A percentile compares a stretch with the other conserved stretches of the same genome.
These are phyloP conservation scores for Manihot esculenta DNA, from an alignment of 441 rosid genomes.

Conservation along the genomic window DNA sequence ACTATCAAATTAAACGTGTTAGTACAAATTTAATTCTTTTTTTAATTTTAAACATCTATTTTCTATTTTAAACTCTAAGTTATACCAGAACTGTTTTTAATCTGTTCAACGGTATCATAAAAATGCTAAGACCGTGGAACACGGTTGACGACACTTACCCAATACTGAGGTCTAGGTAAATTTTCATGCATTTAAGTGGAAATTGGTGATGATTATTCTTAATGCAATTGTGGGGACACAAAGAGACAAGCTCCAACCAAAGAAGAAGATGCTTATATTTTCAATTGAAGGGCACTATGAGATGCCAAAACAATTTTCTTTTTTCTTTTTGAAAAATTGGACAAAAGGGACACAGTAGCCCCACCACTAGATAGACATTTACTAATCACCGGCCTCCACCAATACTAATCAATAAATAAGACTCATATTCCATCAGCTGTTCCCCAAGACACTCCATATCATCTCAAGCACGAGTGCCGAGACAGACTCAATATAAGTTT, in stretches of 20 bases:
- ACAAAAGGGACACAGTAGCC: slow-evolving; percentile 4
- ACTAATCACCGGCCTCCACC: background rate
- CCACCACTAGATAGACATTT: slow-evolving; percentile 5
- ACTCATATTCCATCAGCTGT: background rate
- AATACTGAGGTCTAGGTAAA: no score
- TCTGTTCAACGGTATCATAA: no score
- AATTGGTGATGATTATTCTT: background rate
- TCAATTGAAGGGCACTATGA: background rate
- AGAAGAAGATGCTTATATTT: slow-evolving; percentile 6
- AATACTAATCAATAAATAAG: background rate
- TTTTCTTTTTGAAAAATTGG: background rate
- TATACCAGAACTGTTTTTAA: no score
- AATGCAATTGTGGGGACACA: slow-evolving; percentile 3
- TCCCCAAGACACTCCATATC: background rate
- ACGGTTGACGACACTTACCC: no score
- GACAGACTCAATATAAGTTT: no score
- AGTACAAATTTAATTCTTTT: no score
- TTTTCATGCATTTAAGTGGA: no score
- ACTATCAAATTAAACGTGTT: no score
- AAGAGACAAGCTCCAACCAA: slow-evolving; percentile 18
- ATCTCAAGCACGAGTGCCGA: no score
- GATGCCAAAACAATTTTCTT: background rate
- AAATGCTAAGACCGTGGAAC: no score
- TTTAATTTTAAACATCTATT: no score
- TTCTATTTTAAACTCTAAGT: no score